Evolutionary conservation across 495 filamentous ascomycete genomes (phyloP).

Genomic region (Penicillium coffeae): DNA sequence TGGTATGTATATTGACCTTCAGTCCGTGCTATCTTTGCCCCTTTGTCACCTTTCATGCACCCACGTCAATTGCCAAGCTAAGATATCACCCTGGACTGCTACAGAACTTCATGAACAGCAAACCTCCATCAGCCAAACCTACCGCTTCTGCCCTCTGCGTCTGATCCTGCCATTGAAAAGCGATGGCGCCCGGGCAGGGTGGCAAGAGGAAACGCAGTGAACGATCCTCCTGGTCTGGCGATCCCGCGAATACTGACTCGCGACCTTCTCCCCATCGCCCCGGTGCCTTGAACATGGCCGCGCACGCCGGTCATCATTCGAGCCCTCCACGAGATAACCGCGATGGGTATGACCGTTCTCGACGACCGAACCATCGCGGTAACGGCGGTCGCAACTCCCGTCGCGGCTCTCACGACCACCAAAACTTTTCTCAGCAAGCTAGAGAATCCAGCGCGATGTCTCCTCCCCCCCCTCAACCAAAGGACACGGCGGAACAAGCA

Average conservation of each 20-base stretch:
- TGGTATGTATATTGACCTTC: slow-evolving; percentile 12
- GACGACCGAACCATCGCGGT: slow-evolving; percentile 42
- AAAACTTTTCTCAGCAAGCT: slow-evolving; percentile 32
- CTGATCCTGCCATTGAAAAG: slow-evolving; percentile 19
- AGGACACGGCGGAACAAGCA: slow-evolving; percentile 20
- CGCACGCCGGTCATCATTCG: slow-evolving; percentile 41
- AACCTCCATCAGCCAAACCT: slow-evolving; percentile 28
- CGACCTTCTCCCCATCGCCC: slow-evolving; percentile 65
- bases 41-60: slow-evolving; percentile 13
- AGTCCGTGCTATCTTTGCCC: not conserved
- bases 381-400: slow-evolving; percentile 32
- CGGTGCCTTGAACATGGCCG: slow-evolving; percentile 54
- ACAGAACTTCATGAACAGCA: slow-evolving; percentile 37
- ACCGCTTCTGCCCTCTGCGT: slow-evolving; percentile 28
- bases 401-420: slow-evolving; percentile 28
- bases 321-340: slow-evolving; percentile 37
- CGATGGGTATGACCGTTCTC: slow-evolving; percentile 42
- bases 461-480: slow-evolving; percentile 31
- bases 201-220: slow-evolving; percentile 59
- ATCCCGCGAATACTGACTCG: slow-evolving; percentile 45
- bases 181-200: slow-evolving; percentile 51
- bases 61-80: not conserved
- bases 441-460: slow-evolving; percentile 36
- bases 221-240: slow-evolving; percentile 44
- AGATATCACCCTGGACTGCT: not conserved